Percentiles rank a stretch among this genome's conserved stretches.
These are phyloP conservation scores for Triadica sebifera DNA, from an alignment of 345 rosid genomes.

Conservation along the genomic window DNA sequence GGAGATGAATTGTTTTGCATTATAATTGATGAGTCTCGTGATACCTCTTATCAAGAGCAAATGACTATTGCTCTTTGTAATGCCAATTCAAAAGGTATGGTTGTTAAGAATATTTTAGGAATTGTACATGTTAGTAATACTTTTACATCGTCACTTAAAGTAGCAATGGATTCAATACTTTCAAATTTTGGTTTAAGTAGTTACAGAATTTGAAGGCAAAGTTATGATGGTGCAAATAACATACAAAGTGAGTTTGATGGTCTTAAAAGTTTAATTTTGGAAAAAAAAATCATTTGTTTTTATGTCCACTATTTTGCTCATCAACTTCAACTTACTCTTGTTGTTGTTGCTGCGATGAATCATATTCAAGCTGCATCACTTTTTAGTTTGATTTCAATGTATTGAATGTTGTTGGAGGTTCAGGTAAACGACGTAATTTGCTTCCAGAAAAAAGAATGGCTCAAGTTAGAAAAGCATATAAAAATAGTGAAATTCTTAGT, in stretches of 20 bases:
- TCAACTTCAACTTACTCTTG: too few species aligned
- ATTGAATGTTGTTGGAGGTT: too few species aligned
- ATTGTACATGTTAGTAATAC: not conserved
- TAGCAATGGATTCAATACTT: not conserved
- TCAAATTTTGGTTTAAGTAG: not conserved
- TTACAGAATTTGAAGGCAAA: not conserved
- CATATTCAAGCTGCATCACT: not conserved
- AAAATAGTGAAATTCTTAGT: too few species aligned
- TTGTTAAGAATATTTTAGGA: not conserved
- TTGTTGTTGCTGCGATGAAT: not conserved
- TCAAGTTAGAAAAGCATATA: too few species aligned
- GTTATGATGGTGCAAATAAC: not conserved
- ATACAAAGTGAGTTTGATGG: not conserved
- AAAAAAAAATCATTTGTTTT: not conserved
- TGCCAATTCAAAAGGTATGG: not conserved
- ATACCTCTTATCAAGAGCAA: not conserved
- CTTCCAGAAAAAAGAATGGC: too few species aligned
- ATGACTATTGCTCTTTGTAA: not conserved
- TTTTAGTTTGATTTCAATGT: too few species aligned
- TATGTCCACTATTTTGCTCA: too few species aligned
- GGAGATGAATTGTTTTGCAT: not conserved
- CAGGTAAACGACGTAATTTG: too few species aligned
- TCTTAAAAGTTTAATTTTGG: not conserved
- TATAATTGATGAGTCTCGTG: not conserved
- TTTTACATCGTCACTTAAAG: rapidly evolving